Conservation (phyloP, 768 basidiomycete species). For the Podaxis sp. region DNA sequence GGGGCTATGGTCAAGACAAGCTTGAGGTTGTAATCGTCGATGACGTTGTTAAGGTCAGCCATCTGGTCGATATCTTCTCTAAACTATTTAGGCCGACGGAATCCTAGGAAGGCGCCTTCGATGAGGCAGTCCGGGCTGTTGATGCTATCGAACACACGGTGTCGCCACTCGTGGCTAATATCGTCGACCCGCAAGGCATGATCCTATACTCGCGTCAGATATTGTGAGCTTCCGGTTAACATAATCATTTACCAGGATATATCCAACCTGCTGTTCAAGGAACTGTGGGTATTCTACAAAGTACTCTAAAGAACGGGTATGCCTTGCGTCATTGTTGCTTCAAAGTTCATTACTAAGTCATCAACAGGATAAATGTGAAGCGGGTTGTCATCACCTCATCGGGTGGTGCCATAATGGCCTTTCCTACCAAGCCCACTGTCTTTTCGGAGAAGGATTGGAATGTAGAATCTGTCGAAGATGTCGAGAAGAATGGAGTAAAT, state of each 20-base stretch:
- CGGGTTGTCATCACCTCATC: constrained; percentile 73
- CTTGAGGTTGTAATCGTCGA: constrained; percentile 68
- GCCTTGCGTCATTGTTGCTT: constrained; percentile 5
- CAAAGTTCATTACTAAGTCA: no score
- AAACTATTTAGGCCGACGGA: background rate
- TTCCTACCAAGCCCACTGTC: constrained; percentile 24
- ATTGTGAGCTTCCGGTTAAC: background rate
- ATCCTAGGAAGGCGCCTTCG: constrained; percentile 63
- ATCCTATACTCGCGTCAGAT: background rate
- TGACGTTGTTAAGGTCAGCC: constrained; percentile 51
- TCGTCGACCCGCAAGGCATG: constrained; percentile 41
- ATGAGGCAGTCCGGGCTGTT: constrained; percentile 75
- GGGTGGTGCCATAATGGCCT: constrained; percentile 43
- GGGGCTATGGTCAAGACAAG: constrained; percentile 50
- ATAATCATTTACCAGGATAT: constrained; percentile 42
- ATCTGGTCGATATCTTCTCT: background rate
- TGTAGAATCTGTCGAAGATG: constrained; percentile 39
- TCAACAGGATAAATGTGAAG: constrained; percentile 45
- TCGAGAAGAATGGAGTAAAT: constrained; percentile 48
- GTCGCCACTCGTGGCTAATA: constrained; percentile 55
- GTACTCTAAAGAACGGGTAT: constrained; percentile 55
- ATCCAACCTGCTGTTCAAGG: constrained; percentile 74
- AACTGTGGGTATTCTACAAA: constrained; percentile 61
- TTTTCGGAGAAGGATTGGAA: constrained; percentile 66
- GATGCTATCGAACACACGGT: constrained; percentile 72